phyloP scores from a whole-genome alignment of 1,284 basidiomycete species.

The Trichosporon asahii region DNA sequence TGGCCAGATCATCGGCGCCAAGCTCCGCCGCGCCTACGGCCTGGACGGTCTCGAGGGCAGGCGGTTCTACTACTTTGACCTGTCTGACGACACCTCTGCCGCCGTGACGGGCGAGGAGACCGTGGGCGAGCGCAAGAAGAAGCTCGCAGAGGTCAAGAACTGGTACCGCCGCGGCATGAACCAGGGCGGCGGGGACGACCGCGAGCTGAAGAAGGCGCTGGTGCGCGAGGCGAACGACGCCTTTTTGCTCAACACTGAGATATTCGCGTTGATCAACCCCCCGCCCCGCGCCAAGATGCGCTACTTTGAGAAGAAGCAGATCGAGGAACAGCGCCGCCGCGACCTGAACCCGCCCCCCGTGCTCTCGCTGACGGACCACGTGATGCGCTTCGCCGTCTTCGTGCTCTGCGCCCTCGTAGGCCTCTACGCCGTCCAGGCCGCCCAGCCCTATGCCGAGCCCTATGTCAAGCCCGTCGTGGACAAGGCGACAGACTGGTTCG shows the following conservation, averaged over 20 bases:
- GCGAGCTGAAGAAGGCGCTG: constrained; percentile 60
- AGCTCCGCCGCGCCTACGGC: constrained; percentile 64
- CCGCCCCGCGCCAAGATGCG: constrained; percentile 19
- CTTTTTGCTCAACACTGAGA: constrained; percentile 64
- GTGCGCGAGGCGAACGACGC: constrained; percentile 65
- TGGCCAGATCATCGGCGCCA: constrained; percentile 68
- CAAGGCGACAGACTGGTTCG: neutral
- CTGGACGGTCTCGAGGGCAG: constrained; percentile 59
- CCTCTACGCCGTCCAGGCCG: constrained; percentile 6
- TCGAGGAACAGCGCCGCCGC: constrained; percentile 16
- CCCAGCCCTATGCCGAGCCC: constrained; percentile 7
- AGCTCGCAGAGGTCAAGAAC: constrained; percentile 67
- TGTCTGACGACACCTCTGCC: constrained; percentile 45
- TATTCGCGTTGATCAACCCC: constrained; percentile 59
- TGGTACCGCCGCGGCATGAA: constrained; percentile 75
- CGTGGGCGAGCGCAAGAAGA: constrained; percentile 35
- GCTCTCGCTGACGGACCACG: neutral
- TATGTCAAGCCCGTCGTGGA: constrained; percentile 6
- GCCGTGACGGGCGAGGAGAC: constrained; percentile 55
- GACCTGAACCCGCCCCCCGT: constrained; percentile 11
- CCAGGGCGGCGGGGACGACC: constrained; percentile 56
- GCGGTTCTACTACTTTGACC: constrained; percentile 69
- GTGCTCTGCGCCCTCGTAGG: constrained; percentile 8
- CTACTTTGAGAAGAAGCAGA: constrained; percentile 27
- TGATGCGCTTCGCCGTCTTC: constrained; percentile 3